These are phyloP conservation scores for Quercus glauca DNA, from an alignment of 306 rosid genomes.

Conservation along the genomic window DNA sequence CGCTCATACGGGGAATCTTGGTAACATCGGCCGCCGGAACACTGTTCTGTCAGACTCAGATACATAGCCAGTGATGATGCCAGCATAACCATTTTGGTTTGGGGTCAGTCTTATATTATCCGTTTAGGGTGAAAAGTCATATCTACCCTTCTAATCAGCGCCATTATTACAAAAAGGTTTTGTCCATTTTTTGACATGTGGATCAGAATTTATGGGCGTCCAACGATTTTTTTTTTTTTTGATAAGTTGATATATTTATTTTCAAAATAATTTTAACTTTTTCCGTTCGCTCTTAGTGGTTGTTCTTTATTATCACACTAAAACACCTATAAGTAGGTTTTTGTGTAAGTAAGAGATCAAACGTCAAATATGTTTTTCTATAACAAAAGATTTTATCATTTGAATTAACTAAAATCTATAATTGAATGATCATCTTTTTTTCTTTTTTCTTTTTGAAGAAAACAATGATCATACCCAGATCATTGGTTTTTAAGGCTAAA, in stretches of 20 bases:
- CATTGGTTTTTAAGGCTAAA: too few relatives aligned
- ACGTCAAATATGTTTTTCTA: too few relatives aligned
- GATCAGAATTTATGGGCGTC: too few relatives aligned
- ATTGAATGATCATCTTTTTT: too few relatives aligned
- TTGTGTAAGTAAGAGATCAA: too few relatives aligned
- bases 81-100: conserved; percentile 11
- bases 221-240: too few relatives aligned
- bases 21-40: conserved; percentile 30
- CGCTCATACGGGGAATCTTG: conserved; percentile 10
- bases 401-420: too few relatives aligned
- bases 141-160: neutral
- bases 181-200: neutral
- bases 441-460: too few relatives aligned
- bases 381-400: fast-evolving
- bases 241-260: too few relatives aligned
- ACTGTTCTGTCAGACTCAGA: neutral
- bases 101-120: neutral
- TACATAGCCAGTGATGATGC: conserved; percentile 7
- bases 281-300: fast-evolving
- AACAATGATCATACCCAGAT: too few relatives aligned
- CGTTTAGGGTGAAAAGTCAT: conserved; percentile 10
- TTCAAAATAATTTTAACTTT: too few relatives aligned
- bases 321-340: fast-evolving
- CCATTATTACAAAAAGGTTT: neutral
- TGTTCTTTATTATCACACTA: fast-evolving